Evolutionary conservation across 1,139 yeast species (phyloP).

Genomic region (Lodderomyces metapsilosis): DNA sequence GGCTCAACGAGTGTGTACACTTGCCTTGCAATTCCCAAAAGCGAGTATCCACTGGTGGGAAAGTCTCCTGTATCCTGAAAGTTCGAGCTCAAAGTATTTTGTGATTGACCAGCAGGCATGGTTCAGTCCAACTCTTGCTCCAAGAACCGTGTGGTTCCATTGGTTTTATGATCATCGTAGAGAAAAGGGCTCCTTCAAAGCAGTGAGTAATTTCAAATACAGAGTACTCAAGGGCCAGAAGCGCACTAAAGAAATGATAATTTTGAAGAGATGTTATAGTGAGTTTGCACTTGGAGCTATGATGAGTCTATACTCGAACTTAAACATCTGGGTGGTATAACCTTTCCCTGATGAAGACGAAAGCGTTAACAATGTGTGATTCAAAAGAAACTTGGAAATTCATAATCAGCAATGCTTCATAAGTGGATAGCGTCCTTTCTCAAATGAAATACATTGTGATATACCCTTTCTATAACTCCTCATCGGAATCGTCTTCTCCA

Average conservation of each 20-base stretch:
- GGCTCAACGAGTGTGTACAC: background rate
- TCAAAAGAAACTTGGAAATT: too few species aligned
- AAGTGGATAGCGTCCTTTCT: too few species aligned
- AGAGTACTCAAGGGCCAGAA: background rate
- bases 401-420: too few species aligned
- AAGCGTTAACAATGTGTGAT: too few species aligned
- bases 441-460: too few species aligned
- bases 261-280: too few species aligned
- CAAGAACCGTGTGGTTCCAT: background rate
- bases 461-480: conserved; percentile 7
- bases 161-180: background rate
- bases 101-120: background rate
- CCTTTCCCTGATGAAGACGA: too few species aligned
- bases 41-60: background rate
- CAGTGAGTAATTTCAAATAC: background rate
- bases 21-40: background rate
- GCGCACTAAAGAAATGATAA: too few species aligned
- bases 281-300: too few species aligned
- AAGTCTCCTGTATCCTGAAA: background rate
- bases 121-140: background rate
- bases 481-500: conserved; percentile 31
- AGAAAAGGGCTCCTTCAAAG: background rate
- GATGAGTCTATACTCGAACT: too few species aligned
- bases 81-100: background rate
- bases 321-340: too few species aligned